These are phyloP conservation scores for Endocalyx cinctus DNA, from an alignment of 2,329 filamentous ascomycete genomes.

Conservation along the genomic window DNA sequence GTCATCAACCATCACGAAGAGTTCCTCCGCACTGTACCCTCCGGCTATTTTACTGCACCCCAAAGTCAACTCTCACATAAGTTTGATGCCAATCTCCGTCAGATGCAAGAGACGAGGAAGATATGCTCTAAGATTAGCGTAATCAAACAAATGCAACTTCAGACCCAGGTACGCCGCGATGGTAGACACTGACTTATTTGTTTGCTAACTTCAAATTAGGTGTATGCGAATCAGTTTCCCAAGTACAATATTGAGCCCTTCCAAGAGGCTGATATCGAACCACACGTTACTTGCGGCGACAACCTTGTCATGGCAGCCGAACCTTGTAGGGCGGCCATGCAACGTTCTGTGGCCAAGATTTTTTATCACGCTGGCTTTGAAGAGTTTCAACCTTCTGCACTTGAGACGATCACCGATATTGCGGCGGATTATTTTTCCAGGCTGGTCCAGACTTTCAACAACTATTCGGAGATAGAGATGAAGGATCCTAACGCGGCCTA, in stretches of 20 bases:
- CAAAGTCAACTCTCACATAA: constrained; percentile 69
- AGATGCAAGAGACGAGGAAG: constrained; percentile 96
- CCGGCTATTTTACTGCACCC: constrained; percentile 71
- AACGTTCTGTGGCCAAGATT: constrained; percentile 87
- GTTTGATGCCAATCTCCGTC: constrained; percentile 85
- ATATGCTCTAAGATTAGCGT: constrained; percentile 94
- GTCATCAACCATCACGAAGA: constrained; percentile 86
- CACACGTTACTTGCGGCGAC: constrained; percentile 85
- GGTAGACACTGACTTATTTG: constrained; percentile 1
- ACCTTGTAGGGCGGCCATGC: constrained; percentile 77
- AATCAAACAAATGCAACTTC: constrained; percentile 99
- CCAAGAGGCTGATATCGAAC: constrained; percentile 76
- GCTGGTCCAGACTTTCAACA: constrained; percentile 71
- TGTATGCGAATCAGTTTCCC: constrained; percentile 97
- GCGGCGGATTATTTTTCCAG: constrained; percentile 87
- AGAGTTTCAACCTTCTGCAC: constrained; percentile 89
- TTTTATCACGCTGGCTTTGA: constrained; percentile 97
- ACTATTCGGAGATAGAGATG: constrained; percentile 81
- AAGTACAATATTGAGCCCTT: constrained; percentile 93
- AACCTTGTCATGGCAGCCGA: constrained; percentile 82
- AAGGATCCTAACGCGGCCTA: constrained; percentile 47
- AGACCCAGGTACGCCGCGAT: constrained; percentile 68
- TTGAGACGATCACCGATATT: constrained; percentile 86
- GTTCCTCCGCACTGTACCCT: constrained; percentile 71
- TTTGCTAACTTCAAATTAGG: constrained; percentile 44